Conservation (phyloP, 352 stramenopile genomes). For the Nothophytophthora sp. region DNA sequence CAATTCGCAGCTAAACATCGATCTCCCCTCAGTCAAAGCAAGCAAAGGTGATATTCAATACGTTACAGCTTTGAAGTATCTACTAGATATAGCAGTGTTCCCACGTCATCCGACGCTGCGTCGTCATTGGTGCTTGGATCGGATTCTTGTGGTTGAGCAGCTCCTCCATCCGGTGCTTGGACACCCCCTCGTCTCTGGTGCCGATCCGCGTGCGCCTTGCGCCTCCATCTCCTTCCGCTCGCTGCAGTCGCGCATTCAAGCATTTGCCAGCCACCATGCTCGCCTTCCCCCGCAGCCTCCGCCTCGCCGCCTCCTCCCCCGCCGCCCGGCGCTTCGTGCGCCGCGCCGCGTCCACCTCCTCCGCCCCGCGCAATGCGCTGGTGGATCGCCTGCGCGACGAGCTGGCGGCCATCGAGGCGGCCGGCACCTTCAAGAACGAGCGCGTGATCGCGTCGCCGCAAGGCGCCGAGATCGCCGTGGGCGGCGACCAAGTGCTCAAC, state of each 20-base stretch:
- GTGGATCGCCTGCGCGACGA: conserved; percentile 78
- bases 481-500: conserved; percentile 85
- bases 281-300: conserved; percentile 5
- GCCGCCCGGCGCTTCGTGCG: conserved; percentile 2
- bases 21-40: too few species aligned
- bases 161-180: too few species aligned
- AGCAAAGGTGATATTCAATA: too few species aligned
- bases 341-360: conserved; percentile 32
- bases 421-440: conserved; percentile 88
- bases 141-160: too few species aligned
- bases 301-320: conserved; percentile 1
- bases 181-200: conserved; percentile 1
- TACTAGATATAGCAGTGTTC: too few species aligned
- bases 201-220: neutral
- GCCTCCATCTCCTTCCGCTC: neutral
- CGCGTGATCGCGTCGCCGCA: conserved; percentile 91
- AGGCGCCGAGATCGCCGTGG: conserved; percentile 74
- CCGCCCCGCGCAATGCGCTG: conserved; percentile 55
- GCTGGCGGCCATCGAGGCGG: conserved; percentile 66
- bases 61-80: too few species aligned
- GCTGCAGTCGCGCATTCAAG: neutral
- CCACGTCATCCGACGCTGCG: too few species aligned
- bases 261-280: conserved; percentile 14
- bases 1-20: too few species aligned
- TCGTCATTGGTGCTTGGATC: too few species aligned